These are phyloP conservation scores for Mariannaea elegans DNA, from an alignment of 2,329 filamentous ascomycete species.

Conservation along the genomic window DNA sequence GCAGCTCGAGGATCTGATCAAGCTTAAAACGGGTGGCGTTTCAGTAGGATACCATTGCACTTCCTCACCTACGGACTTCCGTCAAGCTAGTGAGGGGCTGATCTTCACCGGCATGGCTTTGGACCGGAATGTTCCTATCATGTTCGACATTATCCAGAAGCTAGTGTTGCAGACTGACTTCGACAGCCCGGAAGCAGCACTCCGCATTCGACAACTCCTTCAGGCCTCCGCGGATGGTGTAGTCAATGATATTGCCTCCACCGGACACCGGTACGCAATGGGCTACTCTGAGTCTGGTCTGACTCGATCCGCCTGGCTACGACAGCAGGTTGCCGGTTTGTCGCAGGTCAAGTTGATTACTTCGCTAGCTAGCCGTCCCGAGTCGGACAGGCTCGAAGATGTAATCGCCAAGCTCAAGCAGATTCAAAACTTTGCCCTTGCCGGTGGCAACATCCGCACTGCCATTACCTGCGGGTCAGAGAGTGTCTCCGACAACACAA, in stretches of 20 bases:
- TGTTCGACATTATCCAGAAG: constrained; percentile 86
- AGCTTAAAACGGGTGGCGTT: constrained; percentile 93
- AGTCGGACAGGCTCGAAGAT: constrained; percentile 74
- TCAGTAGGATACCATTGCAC: constrained; percentile 86
- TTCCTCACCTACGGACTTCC: constrained; percentile 77
- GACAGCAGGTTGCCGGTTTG: constrained; percentile 89
- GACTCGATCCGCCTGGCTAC: constrained; percentile 74
- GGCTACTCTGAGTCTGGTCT: constrained; percentile 84
- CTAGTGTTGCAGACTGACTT: constrained; percentile 91
- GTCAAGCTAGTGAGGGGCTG: constrained; percentile 80
- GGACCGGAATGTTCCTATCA: constrained; percentile 87
- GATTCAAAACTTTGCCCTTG: constrained; percentile 82
- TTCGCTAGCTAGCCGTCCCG: constrained; percentile 76
- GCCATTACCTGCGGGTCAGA: constrained; percentile 87
- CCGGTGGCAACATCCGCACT: constrained; percentile 74
- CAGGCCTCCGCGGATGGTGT: constrained; percentile 89
- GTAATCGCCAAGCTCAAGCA: constrained; percentile 84
- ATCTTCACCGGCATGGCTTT: constrained; percentile 87
- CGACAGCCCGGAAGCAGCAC: constrained; percentile 80
- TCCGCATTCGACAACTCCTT: constrained; percentile 85
- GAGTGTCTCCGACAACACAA: constrained; percentile 74
- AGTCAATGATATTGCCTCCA: constrained; percentile 89
- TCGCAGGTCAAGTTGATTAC: constrained; percentile 88
- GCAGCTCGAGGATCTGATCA: constrained; percentile 93
- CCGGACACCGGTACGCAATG: constrained; percentile 87